A percentile compares a stretch with the other conserved stretches of the same genome.
Conservation (phyloP, 2,329 filamentous ascomycete genomes). For the Exophiala mesophila region DNA sequence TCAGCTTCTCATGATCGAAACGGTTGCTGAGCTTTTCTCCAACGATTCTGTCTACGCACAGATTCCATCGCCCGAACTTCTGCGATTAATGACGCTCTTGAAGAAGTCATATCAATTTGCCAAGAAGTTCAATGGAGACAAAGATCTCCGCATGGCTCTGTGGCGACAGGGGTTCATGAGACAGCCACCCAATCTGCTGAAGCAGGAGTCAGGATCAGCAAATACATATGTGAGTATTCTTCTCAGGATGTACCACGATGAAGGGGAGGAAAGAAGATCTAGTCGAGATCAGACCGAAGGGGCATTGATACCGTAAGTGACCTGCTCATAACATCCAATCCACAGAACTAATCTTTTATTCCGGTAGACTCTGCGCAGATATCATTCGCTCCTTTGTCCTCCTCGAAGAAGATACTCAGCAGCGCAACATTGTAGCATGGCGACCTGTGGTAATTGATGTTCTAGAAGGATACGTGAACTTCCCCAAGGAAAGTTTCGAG, state of each 20-base stretch:
- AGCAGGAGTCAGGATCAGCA: constrained; percentile 90
- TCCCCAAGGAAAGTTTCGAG: constrained; percentile 73
- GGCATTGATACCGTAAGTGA: constrained; percentile 71
- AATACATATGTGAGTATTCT: constrained; percentile 94
- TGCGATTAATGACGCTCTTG: constrained; percentile 86
- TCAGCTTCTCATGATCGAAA: constrained; percentile 98
- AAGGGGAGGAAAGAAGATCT: constrained; percentile 72
- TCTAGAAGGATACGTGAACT: constrained; percentile 82
- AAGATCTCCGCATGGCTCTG: constrained; percentile 85
- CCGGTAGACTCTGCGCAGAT: constrained; percentile 70
- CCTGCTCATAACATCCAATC: no score
- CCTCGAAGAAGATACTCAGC: constrained; percentile 92
- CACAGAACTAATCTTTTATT: no score
- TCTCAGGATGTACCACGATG: constrained; percentile 95
- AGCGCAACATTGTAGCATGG: constrained; percentile 96
- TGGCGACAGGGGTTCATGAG: constrained; percentile 99
- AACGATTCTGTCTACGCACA: constrained; percentile 92
- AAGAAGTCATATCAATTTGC: constrained; percentile 97
- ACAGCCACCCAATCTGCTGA: constrained; percentile 93
- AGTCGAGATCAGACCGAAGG: constrained; percentile 80
- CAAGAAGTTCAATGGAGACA: constrained; percentile 95
- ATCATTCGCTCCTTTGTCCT: constrained; percentile 80
- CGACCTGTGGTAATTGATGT: constrained; percentile 95
- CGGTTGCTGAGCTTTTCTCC: constrained; percentile 95
- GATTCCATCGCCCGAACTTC: constrained; percentile 83